Percentiles rank a stretch among this genome's conserved stretches.
Evolutionary conservation across 495 filamentous ascomycete species (phyloP).

Genomic region (Astrothelium macrocarpum): DNA sequence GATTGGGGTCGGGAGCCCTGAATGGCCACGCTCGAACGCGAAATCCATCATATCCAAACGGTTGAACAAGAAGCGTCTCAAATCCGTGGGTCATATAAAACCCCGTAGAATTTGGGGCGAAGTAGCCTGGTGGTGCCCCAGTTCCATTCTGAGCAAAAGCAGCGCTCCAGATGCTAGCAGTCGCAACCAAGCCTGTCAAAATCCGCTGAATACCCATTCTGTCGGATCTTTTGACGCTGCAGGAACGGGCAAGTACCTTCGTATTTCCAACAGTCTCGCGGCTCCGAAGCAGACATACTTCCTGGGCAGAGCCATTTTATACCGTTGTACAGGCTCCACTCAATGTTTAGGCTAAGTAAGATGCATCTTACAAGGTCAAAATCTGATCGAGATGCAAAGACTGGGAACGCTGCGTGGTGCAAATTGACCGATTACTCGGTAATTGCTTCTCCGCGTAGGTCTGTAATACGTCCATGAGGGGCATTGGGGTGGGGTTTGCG

Average conservation of each 20-base stretch:
- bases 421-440: neutral
- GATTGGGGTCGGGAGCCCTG: conserved; percentile 11
- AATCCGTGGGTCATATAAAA: conserved; percentile 13
- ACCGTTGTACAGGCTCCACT: neutral
- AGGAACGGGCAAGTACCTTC: neutral
- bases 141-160: conserved; percentile 4
- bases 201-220: neutral
- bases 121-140: neutral
- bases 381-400: neutral
- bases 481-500: neutral
- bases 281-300: neutral
- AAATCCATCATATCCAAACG: conserved; percentile 16
- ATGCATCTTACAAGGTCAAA: neutral
- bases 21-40: conserved; percentile 15
- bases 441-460: conserved; percentile 4
- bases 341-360: conserved; percentile 4
- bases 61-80: conserved; percentile 13
- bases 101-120: conserved; percentile 12
- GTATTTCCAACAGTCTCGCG: neutral
- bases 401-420: neutral
- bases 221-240: neutral
- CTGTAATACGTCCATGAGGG: neutral
- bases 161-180: neutral
- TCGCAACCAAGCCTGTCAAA: neutral
- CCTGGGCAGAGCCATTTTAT: neutral